phyloP scores from a whole-genome alignment of 2,329 filamentous ascomycete species.

The Cryphonectria japonica region DNA sequence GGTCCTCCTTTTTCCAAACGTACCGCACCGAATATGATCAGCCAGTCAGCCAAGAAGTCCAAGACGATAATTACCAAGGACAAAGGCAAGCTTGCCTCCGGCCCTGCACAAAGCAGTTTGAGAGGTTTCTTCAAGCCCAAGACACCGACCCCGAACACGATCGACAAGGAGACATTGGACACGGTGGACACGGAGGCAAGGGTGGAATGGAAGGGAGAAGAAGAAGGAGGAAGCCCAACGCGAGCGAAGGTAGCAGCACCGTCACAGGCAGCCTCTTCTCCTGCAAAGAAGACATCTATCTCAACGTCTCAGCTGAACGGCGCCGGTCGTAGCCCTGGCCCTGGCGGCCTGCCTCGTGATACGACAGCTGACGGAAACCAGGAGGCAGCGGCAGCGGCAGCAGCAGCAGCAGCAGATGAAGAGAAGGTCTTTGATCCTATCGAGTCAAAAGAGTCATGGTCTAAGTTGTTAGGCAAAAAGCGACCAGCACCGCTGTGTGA shows the following conservation, averaged over 20 bases:
- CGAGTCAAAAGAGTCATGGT: slow-evolving; percentile 80
- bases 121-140: slow-evolving; percentile 81
- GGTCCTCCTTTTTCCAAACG: slow-evolving; percentile 15
- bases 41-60: slow-evolving; percentile 49
- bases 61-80: slow-evolving; percentile 41
- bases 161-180: background rate
- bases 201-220: too few species aligned
- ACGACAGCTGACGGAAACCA: background rate
- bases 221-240: background rate
- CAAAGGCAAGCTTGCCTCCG: slow-evolving; percentile 24
- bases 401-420: slow-evolving; percentile 17
- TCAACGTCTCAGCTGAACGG: slow-evolving; percentile 4
- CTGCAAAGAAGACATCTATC: background rate
- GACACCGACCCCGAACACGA: slow-evolving; percentile 16
- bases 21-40: slow-evolving; percentile 1
- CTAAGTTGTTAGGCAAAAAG: slow-evolving; percentile 77
- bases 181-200: too few species aligned
- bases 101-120: slow-evolving; percentile 59
- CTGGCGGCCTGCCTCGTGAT: background rate
- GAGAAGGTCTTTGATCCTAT: slow-evolving; percentile 68
- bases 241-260: background rate
- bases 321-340: background rate
- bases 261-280: background rate
- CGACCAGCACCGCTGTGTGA: slow-evolving; percentile 75
- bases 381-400: background rate